Conservation (phyloP, 139 green algal genomes). For the Coelastrella sp. region DNA sequence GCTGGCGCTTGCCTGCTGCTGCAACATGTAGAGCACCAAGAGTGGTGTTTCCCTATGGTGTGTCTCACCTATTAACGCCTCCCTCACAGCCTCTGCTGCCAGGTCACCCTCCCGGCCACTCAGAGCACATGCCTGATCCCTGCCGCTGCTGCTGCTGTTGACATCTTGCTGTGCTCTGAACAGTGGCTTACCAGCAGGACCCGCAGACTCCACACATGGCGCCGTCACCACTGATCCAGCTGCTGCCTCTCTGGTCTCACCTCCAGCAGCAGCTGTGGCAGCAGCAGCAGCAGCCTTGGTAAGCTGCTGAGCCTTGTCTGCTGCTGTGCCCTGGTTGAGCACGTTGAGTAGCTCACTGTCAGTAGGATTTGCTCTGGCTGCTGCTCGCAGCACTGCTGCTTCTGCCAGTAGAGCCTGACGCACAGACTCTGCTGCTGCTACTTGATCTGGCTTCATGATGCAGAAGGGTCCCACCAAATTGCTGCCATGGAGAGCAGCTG, state of each 20-base stretch:
- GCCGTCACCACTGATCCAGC: not conserved
- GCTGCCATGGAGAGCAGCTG: not conserved
- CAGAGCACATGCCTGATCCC: not conserved
- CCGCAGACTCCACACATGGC: not conserved
- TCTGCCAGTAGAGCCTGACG: not conserved
- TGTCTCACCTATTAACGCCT: conserved; percentile 21
- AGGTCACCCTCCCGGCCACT: not conserved
- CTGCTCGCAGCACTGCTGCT: not conserved
- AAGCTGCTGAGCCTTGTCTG: not conserved
- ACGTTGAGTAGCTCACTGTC: not conserved
- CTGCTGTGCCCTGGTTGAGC: not conserved
- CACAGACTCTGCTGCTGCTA: not conserved
- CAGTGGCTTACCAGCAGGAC: not conserved
- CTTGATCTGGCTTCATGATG: not conserved
- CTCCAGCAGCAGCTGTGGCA: conserved; percentile 17
- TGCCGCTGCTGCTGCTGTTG: not conserved
- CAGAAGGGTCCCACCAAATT: conserved; percentile 3
- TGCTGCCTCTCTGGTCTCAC: not conserved
- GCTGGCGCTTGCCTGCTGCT: too few species aligned
- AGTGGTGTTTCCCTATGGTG: not conserved
- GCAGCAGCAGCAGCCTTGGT: conserved; percentile 1
- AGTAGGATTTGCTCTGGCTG: not conserved
- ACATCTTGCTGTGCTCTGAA: not conserved
- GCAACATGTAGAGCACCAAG: too few species aligned
- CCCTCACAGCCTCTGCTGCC: conserved; percentile 29